These are phyloP conservation scores for Solanum piurae DNA, from an alignment of 257 asterid species.

Conservation along the genomic window DNA sequence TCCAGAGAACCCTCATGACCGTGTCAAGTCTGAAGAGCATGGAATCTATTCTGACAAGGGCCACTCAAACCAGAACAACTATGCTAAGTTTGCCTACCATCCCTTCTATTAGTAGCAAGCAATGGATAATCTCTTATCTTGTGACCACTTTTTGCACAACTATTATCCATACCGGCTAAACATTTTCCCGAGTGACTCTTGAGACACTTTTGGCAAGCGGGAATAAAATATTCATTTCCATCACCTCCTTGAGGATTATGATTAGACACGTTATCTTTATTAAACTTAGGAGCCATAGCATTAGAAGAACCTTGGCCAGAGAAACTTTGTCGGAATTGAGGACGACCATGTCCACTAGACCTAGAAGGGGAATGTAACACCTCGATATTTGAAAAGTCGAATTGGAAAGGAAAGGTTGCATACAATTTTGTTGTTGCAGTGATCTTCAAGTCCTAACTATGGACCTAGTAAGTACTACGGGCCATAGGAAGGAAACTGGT, in stretches of 20 bases:
- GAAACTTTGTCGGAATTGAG: background rate
- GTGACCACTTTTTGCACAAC: background rate
- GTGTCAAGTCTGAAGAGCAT: background rate
- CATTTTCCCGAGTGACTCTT: background rate
- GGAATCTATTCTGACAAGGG: background rate
- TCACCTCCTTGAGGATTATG: background rate
- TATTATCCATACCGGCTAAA: background rate
- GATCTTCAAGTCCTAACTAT: background rate
- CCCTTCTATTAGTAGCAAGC: background rate
- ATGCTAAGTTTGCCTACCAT: background rate
- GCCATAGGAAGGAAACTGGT: background rate
- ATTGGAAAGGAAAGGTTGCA: background rate
- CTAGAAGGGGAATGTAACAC: background rate
- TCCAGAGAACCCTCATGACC: background rate
- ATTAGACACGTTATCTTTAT: background rate
- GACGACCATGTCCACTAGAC: background rate
- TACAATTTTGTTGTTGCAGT: no score
- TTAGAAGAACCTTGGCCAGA: background rate
- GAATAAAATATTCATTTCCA: no score
- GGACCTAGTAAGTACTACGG: background rate
- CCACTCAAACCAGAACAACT: background rate
- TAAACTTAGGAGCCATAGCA: background rate
- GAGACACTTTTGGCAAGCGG: background rate
- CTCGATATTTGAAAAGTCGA: background rate
- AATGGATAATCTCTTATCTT: background rate